Percentiles rank a stretch among this genome's conserved stretches.
phyloP scores from a whole-genome alignment of 805 yeast genomes.

The Clavispora vitiphila region DNA sequence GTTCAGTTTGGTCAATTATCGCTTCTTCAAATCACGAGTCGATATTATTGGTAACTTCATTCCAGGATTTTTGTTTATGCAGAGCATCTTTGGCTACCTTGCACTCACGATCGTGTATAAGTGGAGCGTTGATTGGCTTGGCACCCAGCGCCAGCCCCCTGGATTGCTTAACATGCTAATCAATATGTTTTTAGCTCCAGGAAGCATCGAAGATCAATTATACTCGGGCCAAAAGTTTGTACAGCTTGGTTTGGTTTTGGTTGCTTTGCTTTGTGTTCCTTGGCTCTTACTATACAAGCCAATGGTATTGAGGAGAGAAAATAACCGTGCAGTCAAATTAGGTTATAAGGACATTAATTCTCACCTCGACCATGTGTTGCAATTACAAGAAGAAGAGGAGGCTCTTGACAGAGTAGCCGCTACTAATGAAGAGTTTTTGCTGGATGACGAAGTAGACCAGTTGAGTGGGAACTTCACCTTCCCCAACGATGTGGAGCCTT shows the following conservation, averaged over 20 bases:
- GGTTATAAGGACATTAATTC: slow-evolving; percentile 37
- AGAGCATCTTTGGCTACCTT: slow-evolving; percentile 68
- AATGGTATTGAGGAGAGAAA: slow-evolving; percentile 35
- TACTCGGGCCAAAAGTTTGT: slow-evolving; percentile 61
- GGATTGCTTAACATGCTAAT: slow-evolving; percentile 71
- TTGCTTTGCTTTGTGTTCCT: slow-evolving; percentile 70
- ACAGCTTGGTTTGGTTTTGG: slow-evolving; percentile 51
- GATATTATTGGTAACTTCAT: slow-evolving; percentile 70
- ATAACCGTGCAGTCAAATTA: slow-evolving; percentile 25
- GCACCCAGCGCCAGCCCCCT: slow-evolving; percentile 59
- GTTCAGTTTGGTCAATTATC: slow-evolving; percentile 61
- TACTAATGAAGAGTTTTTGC: background rate
- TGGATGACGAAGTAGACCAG: slow-evolving; percentile 13
- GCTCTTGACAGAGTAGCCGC: slow-evolving; percentile 9
- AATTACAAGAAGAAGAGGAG: slow-evolving; percentile 39
- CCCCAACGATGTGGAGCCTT: slow-evolving; percentile 36
- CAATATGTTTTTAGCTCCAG: slow-evolving; percentile 72
- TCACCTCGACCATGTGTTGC: slow-evolving; percentile 24
- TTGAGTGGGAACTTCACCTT: slow-evolving; percentile 18
- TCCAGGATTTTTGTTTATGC: slow-evolving; percentile 73
- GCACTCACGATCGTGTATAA: slow-evolving; percentile 64
- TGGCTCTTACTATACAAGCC: slow-evolving; percentile 68
- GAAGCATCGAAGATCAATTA: slow-evolving; percentile 58
- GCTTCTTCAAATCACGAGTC: slow-evolving; percentile 52
- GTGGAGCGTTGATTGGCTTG: slow-evolving; percentile 71